Conservation (phyloP, 1,139 yeast genomes). For the Saccharomyces pastorianus region DNA sequence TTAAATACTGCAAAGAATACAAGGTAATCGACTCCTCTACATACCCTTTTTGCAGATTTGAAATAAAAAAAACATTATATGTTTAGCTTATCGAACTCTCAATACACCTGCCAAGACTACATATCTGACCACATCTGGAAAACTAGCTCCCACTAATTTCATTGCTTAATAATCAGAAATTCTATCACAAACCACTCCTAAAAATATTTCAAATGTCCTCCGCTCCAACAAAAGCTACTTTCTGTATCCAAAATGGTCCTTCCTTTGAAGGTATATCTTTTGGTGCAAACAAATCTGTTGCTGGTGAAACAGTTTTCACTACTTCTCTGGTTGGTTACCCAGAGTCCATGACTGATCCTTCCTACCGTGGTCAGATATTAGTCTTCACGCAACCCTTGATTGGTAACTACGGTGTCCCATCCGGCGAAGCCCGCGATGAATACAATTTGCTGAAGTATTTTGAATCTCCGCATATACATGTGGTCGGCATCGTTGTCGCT, state of each 20-base stretch:
- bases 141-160: conserved; percentile 31
- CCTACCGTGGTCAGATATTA: conserved; percentile 89
- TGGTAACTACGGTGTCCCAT: conserved; percentile 97
- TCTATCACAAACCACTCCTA: background rate
- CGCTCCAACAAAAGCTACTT: conserved; percentile 55
- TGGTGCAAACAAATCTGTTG: conserved; percentile 84
- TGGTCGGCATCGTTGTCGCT: conserved; percentile 92
- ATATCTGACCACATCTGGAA: conserved; percentile 47
- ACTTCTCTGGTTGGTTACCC: conserved; percentile 97
- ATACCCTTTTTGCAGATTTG: background rate
- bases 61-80: conserved; percentile 9
- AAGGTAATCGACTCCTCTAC: background rate
- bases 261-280: conserved; percentile 87
- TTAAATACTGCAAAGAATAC: background rate
- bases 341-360: conserved; percentile 97
- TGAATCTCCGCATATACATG: conserved; percentile 86
- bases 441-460: conserved; percentile 78
- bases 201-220: conserved; percentile 1
- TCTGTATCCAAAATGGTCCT: conserved; percentile 89
- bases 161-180: background rate
- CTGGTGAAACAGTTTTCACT: conserved; percentile 97
- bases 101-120: conserved; percentile 38
- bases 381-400: conserved; percentile 95
- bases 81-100: conserved; percentile 27
- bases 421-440: conserved; percentile 69